Evolutionary conservation across 129 eudicot species (phyloP), one percentile per base, ranked within the genome.

Genomic region (Flaveria robusta): DNA sequence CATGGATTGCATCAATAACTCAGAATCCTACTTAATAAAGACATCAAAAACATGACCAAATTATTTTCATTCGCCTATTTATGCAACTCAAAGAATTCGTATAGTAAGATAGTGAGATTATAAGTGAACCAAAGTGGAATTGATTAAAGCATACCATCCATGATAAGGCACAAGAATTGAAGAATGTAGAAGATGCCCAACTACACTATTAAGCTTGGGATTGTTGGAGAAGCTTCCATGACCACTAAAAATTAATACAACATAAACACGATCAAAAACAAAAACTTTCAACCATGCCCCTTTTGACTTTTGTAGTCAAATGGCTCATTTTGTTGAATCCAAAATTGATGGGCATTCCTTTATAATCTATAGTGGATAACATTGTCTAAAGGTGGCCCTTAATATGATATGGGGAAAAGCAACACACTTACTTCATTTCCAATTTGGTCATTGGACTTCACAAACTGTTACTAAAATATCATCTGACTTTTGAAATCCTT

Each of bases 181-280:
- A 54, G 89, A 88, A 83, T 88, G 92, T 20, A 88, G 84, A 76
- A 88, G 45, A 85, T 88, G 92, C 27, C 92, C 92, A 81, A 85
- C 92, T 50, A 88, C 89, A 76, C 86, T 85, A 78, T 88, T 88
- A 63, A 88, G 74, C 77, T 85, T 85, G 5, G 80, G 82, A 37
- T 88, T 59, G 62, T 47, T 85, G 22, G 89, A 85, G 55, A 88
- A 88, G 69, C 92, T 88, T 23, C 92, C 89, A 67, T 88, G 92
- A 13, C 92, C 92, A 68, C 92, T 88, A 65, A 70, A 81, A 74
- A 72, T 26, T 27, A 14, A 49, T 47, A 55, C 54, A 69, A 23
- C 26, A 42, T 26, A 12, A 76, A 76, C 46, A 34, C 65, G 63
- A 80, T 70, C 34, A 81, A 69, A 76, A 46, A 15, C 14, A 13